Base-by-base conservation (phyloP, 129 eudicot species). In the Centrapalus pauciflorus region DNA sequence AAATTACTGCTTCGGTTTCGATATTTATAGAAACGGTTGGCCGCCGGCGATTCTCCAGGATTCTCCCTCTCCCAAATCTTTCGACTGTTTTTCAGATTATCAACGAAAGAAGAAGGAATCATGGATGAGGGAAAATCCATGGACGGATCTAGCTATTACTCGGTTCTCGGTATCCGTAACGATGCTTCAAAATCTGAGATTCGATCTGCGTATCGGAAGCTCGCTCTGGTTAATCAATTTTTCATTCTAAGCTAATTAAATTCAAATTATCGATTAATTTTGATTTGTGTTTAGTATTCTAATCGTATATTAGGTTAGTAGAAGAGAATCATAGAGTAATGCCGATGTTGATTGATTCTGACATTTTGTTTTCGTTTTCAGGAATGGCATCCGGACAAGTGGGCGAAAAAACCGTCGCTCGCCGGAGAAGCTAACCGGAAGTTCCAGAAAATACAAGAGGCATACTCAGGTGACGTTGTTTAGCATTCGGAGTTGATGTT, bases 301-400 rank as follows among this genome's bases (percentile, higher is more conserved):
- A 25, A 30, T 54, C 38, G 9, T 46, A 24, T 13, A 11, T 4
- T 11, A n/a, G 9, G 6, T 0, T 12, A 37, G 4, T 37, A n/a
- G 11, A 27, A n/a, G 11, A 27, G 12, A 27, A 26, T 7, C 38
- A 14, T n/a, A 25, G 6, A 4, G 12, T n/a, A 16, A 50, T 55
- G 54, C 68, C 45, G 61, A 32, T 75, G 27, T 20, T 25, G 37
- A 9, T 33, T 33, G 33, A 24, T 30, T 52, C 34, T 41, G 20
- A n/a, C n/a, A n/a, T n/a, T n/a, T n/a, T n/a, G n/a, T n/a, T n/a
- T 67, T 40, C 16, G n/a, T 17, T 26, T 35, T 25, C 43, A 91
- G 97, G 86, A 85, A 77, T 92, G 96, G 98, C 98, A 92, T 69
- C 98, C 98, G 30, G 98, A 92, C 37, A 71, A 89, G 83, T 80